Base-by-base conservation (phyloP, 257 asterid genomes). In the Solanum phureja region DNA sequence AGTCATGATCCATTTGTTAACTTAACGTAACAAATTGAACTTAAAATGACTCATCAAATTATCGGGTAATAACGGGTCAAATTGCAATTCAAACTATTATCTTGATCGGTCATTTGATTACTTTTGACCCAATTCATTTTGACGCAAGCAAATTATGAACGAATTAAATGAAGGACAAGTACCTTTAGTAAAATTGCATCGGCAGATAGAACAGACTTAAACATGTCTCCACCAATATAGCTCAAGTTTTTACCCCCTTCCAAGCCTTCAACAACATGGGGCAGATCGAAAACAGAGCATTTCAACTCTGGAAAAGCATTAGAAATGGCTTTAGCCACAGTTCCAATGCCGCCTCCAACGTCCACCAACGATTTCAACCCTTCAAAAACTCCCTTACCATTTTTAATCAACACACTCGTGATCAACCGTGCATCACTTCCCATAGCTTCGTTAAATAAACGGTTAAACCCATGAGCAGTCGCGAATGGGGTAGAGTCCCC, bases 311-410 rank as follows among this genome's bases (percentile, higher is more conserved):
- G n/a, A n/a, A n/a, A n/a, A n/a, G n/a, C n/a, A n/a, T n/a, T n/a
- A n/a, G n/a, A n/a, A n/a, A n/a, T 87, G 12, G 76, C 76, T 69
- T 69, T 69, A 14, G n/a, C 76, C 76, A 69, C 40, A 14, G 76
- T 14, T 69, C 76, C 44, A 60, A 3, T 89, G 79, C 79, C 42
- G 0, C 79, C 79, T 33, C n/a, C n/a, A n/a, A n/a, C n/a, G n/a
- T n/a, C n/a, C n/a, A n/a, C 79, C 79, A 71, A 18, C 10, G 44
- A 71, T 71, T 2, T 71, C 24, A 33, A 16, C 0, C 79, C 89
- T 18, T 90, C 89, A 60, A 90, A 90, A 74, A 88, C 66, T 21
- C 18, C 27, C 42, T 71, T n/a, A n/a, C n/a, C n/a, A n/a, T n/a
- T n/a, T n/a, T n/a, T n/a, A n/a, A n/a, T n/a, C n/a, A n/a, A n/a